Evolutionary conservation across 768 basidiomycete genomes (phyloP).

Genomic region (Scleroderma bovista): DNA sequence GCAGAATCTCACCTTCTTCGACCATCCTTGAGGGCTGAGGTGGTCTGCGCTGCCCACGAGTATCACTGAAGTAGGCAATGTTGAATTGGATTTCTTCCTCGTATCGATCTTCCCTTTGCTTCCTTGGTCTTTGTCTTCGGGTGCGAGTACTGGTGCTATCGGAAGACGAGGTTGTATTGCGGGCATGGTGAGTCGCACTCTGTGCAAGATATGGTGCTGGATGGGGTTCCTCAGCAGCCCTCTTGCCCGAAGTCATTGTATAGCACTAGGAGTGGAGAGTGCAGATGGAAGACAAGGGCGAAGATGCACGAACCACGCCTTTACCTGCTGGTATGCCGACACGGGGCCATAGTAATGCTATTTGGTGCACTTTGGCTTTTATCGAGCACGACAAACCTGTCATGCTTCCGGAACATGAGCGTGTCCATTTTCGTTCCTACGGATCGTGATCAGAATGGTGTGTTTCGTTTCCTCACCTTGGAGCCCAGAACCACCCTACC

Average conservation of each 20-base stretch:
- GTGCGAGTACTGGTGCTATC: constrained; percentile 45
- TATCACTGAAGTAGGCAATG: constrained; percentile 28
- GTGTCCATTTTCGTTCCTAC: constrained; percentile 20
- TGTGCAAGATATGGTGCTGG: constrained; percentile 54
- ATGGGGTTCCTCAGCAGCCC: constrained; percentile 25
- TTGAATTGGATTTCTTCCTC: constrained; percentile 40
- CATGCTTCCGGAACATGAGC: constrained; percentile 5
- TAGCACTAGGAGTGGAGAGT: constrained; percentile 28
- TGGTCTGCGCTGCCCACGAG: constrained; percentile 21
- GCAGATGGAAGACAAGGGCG: constrained; percentile 33
- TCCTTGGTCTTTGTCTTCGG: constrained; percentile 33
- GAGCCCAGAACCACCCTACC: constrained; percentile 8
- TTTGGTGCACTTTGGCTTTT: constrained; percentile 25
- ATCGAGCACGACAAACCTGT: constrained; percentile 17
- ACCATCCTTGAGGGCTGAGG: constrained; percentile 16
- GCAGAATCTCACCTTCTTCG: constrained; percentile 25
- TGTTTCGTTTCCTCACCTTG: constrained; percentile 10
- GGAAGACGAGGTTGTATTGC: constrained; percentile 42
- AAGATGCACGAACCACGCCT: constrained; percentile 33
- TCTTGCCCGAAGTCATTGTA: constrained; percentile 32
- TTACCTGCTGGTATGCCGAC: constrained; percentile 29
- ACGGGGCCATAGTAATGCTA: constrained; percentile 27
- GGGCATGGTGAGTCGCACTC: constrained; percentile 48
- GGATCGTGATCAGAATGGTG: constrained; percentile 3
- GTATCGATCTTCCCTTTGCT: constrained; percentile 39